Base-by-base conservation (phyloP, 805 yeast genomes). In the Saccharomyces paradoxus region DNA sequence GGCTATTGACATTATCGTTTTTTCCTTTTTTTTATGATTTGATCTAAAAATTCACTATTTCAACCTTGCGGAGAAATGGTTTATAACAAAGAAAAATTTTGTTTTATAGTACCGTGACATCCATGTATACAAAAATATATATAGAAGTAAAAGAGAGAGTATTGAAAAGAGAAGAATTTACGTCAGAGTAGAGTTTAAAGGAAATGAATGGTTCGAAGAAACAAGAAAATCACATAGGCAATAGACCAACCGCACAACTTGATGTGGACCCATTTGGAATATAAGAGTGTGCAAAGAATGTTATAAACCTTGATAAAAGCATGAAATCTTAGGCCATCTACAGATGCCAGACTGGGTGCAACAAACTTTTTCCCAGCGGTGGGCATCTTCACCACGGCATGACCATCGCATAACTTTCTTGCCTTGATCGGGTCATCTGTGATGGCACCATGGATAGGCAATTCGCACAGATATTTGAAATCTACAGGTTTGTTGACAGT, bases 401-500 rank as follows among this genome's bases (percentile, higher is more conserved):
- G 53, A 17, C 55, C 54, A 5, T 48, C 47, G 22, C 58, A 50
- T 24, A 63, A 47, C 27, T 56, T 50, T 24, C 62, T 59, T 8
- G 69, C 60, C 27, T 53, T 52, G 2, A 56, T 46, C 22, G 71
- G 71, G 50, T 65, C 61, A 55, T 69, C 72, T 1, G 71, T 66
- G 8, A 69, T 63, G n/a, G 63, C 58, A 41, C 71, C 72, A 37
- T 57, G 53, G 21, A 69, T 65, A 31, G 71, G 70, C 32, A 68
- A 51, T 27, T 67, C 67, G 22, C 63, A 49, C 49, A 62, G 48
- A 57, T 60, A 60, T 52, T 67, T 50, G 65, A 70, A 53, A 60
- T 68, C 67, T 24, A 60, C 50, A 50, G 67, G 57, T 55, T 68
- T 54, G 62, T 81, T 81, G 17, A 80, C 71, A 1, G 86, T 81